Evolutionary conservation across 129 eudicot species (phyloP), one percentile per base, ranked within the genome.

Genomic region (Solidago caesia): DNA sequence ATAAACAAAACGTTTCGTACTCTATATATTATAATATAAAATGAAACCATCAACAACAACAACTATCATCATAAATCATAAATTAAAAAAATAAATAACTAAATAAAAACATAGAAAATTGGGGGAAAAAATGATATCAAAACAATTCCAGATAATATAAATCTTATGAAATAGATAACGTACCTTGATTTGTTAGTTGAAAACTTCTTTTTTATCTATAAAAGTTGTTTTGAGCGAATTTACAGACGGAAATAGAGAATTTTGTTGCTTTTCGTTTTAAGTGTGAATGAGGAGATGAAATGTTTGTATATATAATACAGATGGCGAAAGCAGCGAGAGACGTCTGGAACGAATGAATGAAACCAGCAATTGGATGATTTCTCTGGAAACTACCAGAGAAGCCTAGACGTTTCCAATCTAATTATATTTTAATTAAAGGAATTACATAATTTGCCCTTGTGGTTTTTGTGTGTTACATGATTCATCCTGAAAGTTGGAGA

Each of bases 361-460:
- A 72, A 44, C 42, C 67, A 15, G 62, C 13, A 8, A 39, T 21
- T 55, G 4, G 33, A 21, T 21, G 21, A 21, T 14, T 45, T 43
- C 25, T 70, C 73, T 77, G 75, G 82, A 79, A 79, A 15, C 14
- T 72, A 72, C 78, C 74, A 46, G 51, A 64, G 25, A 29, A 1
- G 12, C 55, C 57, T 8, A 72, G 74, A 55, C 9, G 15, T 73
- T 53, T 67, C 78, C 26, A 21, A 0, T 0, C 9, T 1, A 56
- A n/a, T 48, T 13, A 21, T 5, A 33, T 65, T 6, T 4, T 9
- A 27, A 1, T 59, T 21, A 41, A 27, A 1, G 49, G 21, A 8
- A 45, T 70, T 49, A 2, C 64, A 25, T 5, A 4, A 25, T 8
- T 12, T 6, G 56, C 39, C 77, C 59, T 27, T 70, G 25, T 27